Evolutionary conservation across 257 asterid genomes (phyloP).

Genomic region (Dorcoceras hygrometricum): DNA sequence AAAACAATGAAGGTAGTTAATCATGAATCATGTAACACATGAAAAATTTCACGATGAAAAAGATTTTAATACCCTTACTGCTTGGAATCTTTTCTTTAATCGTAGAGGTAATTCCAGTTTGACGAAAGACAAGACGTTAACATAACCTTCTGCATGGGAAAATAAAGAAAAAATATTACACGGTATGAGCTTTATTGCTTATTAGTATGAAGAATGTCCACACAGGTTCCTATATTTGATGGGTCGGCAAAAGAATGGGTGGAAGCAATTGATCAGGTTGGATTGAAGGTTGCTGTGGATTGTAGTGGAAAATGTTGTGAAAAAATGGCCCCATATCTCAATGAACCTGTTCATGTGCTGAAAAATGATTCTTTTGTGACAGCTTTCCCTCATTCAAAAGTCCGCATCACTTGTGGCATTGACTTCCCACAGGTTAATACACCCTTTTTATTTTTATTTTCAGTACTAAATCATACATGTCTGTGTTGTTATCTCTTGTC

Average conservation of each 20-base stretch:
- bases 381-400: slow-evolving; percentile 65
- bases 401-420: slow-evolving; percentile 71
- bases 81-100: slow-evolving; percentile 13
- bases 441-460: not conserved
- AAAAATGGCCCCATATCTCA: slow-evolving; percentile 73
- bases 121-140: not conserved
- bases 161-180: slow-evolving; percentile 9
- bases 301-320: slow-evolving; percentile 47
- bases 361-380: slow-evolving; percentile 72
- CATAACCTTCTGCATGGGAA: slow-evolving; percentile 8
- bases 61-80: slow-evolving; percentile 6
- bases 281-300: slow-evolving; percentile 65
- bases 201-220: slow-evolving; percentile 18
- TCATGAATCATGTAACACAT: not conserved
- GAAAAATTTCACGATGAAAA: slow-evolving; percentile 1
- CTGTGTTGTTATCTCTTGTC: slow-evolving; percentile 2
- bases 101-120: slow-evolving; percentile 2
- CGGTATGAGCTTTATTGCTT: not conserved
- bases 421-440: slow-evolving; percentile 67
- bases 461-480: slow-evolving; percentile 2
- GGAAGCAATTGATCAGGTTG: slow-evolving; percentile 68
- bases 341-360: slow-evolving; percentile 56
- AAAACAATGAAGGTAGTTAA: slow-evolving; percentile 4
- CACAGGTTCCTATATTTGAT: slow-evolving; percentile 91
- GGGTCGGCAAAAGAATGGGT: slow-evolving; percentile 97